Base-by-base conservation (phyloP, 306 rosid genomes). In the Geum urbanum region DNA sequence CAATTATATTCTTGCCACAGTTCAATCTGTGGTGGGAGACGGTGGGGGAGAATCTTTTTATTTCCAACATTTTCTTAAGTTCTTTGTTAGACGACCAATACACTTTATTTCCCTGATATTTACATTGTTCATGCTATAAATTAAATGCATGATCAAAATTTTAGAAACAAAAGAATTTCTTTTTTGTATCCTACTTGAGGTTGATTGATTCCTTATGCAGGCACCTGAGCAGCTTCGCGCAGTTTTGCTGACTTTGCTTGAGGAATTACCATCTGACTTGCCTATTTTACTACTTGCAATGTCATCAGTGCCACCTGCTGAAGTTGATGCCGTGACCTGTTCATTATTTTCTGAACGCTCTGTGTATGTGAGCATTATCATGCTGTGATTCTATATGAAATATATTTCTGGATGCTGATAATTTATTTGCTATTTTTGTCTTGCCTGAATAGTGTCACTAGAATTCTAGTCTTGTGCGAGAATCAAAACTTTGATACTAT, bases 11-110 rank as follows among this genome's bases (percentile, higher is more conserved):
- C 81, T 78, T 94, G 77, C 92, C 97, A 9, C 99, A 91, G 72
- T 91, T 94, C 79, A 86, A 94, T 74, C 81, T 84, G 82, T 94
- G 99, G 99, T 94, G 99, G 99, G 91, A 86, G 71, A 94, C 90
- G 56, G 99, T 94, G 87, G 87, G 99, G 86, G 53, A 70, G 70
- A 65, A 57, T 58, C 37, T 32, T 68, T 71, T 52, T 40, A 39
- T 47, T 69, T 18, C 1, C 50, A 66, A 19, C 5, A 0, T 72
- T 39, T 66, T n/a, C 57, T 79, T 27, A 6, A 46, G 9, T 58
- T 59, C 4, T 58, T 13, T 32, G 37, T 15, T 15, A 37, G 12
- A 59, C 7, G 22, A 16, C 7, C 16, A 35, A 37, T 37, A 13
- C 7, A 35, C 37, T 59, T 11, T 35, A 14, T 6, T 7, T 6